phyloP scores from a whole-genome alignment of 2,329 filamentous ascomycete genomes.

The Chrysoporthe austroafricana region DNA sequence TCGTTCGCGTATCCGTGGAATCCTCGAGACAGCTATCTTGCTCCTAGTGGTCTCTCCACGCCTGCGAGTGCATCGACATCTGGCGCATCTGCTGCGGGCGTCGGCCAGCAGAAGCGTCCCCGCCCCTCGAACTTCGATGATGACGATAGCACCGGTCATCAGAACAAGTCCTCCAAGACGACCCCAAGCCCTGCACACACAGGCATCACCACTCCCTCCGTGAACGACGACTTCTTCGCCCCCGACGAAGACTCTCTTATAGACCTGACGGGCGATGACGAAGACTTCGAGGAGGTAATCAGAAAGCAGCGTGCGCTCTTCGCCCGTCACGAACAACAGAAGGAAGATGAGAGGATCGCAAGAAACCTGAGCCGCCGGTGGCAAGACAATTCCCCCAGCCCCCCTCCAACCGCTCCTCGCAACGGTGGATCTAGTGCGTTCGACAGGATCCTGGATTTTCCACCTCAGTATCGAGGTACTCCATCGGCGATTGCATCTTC shows the following conservation, averaged over 20 bases:
- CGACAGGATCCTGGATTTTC: constrained; percentile 28
- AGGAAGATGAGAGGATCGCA: constrained; percentile 39
- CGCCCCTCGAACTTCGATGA: constrained; percentile 22
- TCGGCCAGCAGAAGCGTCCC: constrained; percentile 21
- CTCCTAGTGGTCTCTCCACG: constrained; percentile 13
- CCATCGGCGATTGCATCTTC: neutral
- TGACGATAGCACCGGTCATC: constrained; percentile 16
- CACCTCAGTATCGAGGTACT: constrained; percentile 14
- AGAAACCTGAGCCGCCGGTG: constrained; percentile 28
- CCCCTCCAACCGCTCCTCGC: constrained; percentile 5
- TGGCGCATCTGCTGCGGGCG: constrained; percentile 5
- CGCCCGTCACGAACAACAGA: constrained; percentile 42
- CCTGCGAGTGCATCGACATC: constrained; percentile 20
- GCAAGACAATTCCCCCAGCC: constrained; percentile 5
- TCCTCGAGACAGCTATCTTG: constrained; percentile 4
- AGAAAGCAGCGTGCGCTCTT: constrained; percentile 41
- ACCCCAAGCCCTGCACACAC: constrained; percentile 30
- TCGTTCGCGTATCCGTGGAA: constrained; percentile 11
- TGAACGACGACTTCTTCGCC: constrained; percentile 21
- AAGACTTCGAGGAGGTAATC: constrained; percentile 31
- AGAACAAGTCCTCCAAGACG: constrained; percentile 27
- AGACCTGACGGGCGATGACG: constrained; percentile 47
- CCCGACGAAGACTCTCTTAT: constrained; percentile 38
- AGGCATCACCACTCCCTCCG: constrained; percentile 21
- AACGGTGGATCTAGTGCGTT: constrained; percentile 31